Percentiles rank a stretch among this genome's conserved stretches.
These are phyloP conservation scores for Colletotrichum liaoningense DNA, from an alignment of 2,329 filamentous ascomycete genomes.

Conservation along the genomic window DNA sequence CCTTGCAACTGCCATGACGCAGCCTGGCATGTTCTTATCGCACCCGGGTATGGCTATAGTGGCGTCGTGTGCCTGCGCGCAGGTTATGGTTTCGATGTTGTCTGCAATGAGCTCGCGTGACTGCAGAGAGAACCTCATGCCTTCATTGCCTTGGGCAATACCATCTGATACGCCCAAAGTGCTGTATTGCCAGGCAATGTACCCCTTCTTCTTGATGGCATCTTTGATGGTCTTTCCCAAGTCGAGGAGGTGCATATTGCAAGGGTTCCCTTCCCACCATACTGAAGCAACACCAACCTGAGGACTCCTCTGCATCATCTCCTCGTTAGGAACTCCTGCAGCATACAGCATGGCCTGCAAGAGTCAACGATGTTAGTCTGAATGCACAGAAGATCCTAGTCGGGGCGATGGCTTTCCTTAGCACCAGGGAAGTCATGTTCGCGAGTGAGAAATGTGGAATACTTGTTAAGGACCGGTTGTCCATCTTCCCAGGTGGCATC, in stretches of 20 bases:
- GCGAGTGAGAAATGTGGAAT: constrained; percentile 7
- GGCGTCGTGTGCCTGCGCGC: constrained; percentile 91
- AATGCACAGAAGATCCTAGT: background rate
- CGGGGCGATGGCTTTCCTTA: background rate
- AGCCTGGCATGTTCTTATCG: constrained; percentile 98
- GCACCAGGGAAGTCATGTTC: constrained; percentile 22
- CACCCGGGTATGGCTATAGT: constrained; percentile 94
- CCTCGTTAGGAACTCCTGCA: constrained; percentile 84
- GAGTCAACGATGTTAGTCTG: background rate
- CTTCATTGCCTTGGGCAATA: constrained; percentile 95
- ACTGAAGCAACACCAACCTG: constrained; percentile 92
- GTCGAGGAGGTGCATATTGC: constrained; percentile 83
- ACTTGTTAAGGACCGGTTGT: constrained; percentile 14
- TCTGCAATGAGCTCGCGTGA: constrained; percentile 93
- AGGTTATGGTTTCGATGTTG: constrained; percentile 92
- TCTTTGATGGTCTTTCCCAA: constrained; percentile 90
- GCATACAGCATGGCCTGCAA: constrained; percentile 91
- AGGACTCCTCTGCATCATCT: constrained; percentile 89
- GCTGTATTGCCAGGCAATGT: constrained; percentile 96
- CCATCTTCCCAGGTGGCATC: constrained; percentile 23
- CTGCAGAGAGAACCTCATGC: constrained; percentile 94
- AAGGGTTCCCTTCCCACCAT: constrained; percentile 98
- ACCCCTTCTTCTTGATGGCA: constrained; percentile 81
- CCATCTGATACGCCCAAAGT: constrained; percentile 92
- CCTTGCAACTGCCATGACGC: constrained; percentile 88